phyloP scores from a whole-genome alignment of 176 grass and related monocot species.

The Leersia perrieri region DNA sequence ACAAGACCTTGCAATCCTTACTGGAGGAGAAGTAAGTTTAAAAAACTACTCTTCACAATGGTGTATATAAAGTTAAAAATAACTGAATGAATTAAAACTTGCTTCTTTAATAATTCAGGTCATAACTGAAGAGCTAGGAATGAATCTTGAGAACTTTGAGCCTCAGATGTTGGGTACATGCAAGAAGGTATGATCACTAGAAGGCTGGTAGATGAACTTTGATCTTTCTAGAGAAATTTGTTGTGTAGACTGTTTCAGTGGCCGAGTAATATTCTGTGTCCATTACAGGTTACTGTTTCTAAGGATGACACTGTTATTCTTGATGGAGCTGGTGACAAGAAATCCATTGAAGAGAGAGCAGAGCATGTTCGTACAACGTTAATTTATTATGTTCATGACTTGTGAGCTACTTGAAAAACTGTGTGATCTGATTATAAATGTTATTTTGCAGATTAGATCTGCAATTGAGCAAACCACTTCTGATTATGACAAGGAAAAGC shows the following conservation, averaged over 20 bases:
- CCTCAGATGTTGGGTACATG: slow-evolving; percentile 73
- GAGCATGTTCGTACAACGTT: slow-evolving; percentile 56
- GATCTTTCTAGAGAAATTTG: background rate
- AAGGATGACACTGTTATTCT: slow-evolving; percentile 99
- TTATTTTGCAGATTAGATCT: slow-evolving; percentile 62
- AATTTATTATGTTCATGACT: background rate
- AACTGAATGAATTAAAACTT: background rate
- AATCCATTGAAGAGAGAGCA: slow-evolving; percentile 79
- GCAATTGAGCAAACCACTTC: slow-evolving; percentile 88
- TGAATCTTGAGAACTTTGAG: slow-evolving; percentile 93
- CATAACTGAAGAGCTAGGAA: slow-evolving; percentile 93
- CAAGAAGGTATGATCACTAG: slow-evolving; percentile 58
- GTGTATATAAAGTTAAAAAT: background rate
- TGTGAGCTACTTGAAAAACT: background rate
- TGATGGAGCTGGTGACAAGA: slow-evolving; percentile 91
- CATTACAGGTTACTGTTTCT: slow-evolving; percentile 78
- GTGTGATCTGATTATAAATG: slow-evolving; percentile 12
- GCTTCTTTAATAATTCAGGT: slow-evolving; percentile 48
- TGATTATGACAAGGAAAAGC: slow-evolving; percentile 92
- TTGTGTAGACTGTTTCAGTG: background rate
- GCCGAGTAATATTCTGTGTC: background rate
- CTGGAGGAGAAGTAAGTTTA: slow-evolving; percentile 71
- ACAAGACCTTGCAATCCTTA: slow-evolving; percentile 92
- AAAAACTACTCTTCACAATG: background rate
- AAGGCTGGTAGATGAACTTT: background rate